These are phyloP conservation scores for Dysphania ambrosioides DNA, from an alignment of 148 eudicot species.

Conservation along the genomic window DNA sequence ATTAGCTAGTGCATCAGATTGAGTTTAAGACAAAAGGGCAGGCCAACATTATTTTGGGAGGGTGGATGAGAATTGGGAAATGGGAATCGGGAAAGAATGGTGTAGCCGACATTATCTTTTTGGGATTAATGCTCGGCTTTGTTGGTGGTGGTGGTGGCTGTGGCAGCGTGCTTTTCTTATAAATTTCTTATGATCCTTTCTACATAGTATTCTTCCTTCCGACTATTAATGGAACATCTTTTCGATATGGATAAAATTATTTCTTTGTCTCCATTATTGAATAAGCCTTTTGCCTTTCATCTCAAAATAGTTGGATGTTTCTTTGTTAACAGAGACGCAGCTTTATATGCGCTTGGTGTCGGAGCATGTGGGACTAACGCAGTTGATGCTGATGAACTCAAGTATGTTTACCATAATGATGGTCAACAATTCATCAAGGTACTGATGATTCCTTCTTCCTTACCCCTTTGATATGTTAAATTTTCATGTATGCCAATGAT, in stretches of 20 bases:
- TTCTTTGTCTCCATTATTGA: not conserved
- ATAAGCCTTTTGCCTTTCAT: not conserved
- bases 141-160: too few species aligned
- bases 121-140: too few species aligned
- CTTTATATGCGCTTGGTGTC: constrained; percentile 82
- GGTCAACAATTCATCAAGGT: constrained; percentile 85
- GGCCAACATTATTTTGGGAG: too few species aligned
- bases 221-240: not conserved
- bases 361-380: constrained; percentile 90
- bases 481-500: not conserved
- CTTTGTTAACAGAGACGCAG: constrained; percentile 62
- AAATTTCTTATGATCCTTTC: not conserved
- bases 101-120: too few species aligned
- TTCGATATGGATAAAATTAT: not conserved
- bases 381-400: constrained; percentile 70
- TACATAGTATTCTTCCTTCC: not conserved
- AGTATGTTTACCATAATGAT: constrained; percentile 79
- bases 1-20: too few species aligned
- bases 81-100: too few species aligned
- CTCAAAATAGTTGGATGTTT: not conserved
- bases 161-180: not conserved
- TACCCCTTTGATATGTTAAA: not conserved
- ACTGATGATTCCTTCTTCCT: not conserved
- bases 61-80: too few species aligned
- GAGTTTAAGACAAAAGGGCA: too few species aligned